Evolutionary conservation across 345 rosid genomes (phyloP).

Genomic region (Diplotaxis tenuifolia): DNA sequence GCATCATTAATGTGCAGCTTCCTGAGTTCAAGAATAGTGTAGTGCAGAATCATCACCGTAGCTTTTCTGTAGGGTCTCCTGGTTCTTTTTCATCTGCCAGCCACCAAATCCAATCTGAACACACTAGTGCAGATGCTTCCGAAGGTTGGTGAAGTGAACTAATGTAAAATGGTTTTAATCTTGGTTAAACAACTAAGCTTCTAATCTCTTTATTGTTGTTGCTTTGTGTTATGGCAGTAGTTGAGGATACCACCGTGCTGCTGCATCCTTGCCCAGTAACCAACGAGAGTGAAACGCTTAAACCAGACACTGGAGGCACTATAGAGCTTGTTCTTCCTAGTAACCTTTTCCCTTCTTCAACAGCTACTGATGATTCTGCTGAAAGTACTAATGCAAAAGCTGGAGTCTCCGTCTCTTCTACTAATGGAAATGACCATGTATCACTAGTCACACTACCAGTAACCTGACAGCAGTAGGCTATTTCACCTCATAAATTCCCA

Average conservation of each 20-base stretch:
- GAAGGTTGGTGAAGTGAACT: constrained; percentile 45
- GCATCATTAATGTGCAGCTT: constrained; percentile 73
- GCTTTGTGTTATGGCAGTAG: constrained; percentile 30
- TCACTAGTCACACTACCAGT: constrained; percentile 24
- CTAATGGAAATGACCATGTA: constrained; percentile 33
- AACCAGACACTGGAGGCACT: constrained; percentile 3
- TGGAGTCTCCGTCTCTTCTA: constrained; percentile 37
- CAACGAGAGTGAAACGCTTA: constrained; percentile 9
- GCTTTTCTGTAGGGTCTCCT: constrained; percentile 71
- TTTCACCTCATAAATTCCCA: constrained; percentile 35
- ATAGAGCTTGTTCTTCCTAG: constrained; percentile 53
- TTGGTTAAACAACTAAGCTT: background rate
- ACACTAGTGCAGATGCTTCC: constrained; percentile 38
- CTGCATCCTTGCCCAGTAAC: constrained; percentile 40
- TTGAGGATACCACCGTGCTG: constrained; percentile 31
- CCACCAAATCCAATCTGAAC: constrained; percentile 43
- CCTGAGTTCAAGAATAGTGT: constrained; percentile 58
- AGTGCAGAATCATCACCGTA: constrained; percentile 55
- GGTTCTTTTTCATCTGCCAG: constrained; percentile 34
- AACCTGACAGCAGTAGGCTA: constrained; percentile 40
- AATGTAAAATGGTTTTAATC: background rate
- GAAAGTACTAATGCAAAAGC: constrained; percentile 29
- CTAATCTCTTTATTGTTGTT: background rate
- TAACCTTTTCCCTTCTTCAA: constrained; percentile 56
- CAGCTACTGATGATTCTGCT: constrained; percentile 20